phyloP scores from a whole-genome alignment of 345 rosid genomes.

The Xanthoceras sorbifolium region DNA sequence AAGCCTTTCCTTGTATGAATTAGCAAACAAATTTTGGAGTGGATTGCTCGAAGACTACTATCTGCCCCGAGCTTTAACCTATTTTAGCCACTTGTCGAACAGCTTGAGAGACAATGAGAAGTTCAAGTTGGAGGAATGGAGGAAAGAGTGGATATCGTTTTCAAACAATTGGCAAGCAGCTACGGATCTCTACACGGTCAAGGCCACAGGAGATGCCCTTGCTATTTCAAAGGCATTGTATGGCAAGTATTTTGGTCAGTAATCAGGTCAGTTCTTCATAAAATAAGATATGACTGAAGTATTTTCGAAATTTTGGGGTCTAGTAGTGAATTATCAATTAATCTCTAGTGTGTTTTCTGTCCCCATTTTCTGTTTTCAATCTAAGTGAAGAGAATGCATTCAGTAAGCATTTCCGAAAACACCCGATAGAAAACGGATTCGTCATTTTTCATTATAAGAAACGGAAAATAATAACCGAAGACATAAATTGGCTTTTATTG shows the following conservation, averaged over 20 bases:
- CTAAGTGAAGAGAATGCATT: not conserved
- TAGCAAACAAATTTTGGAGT: conserved; percentile 95
- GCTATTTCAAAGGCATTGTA: conserved; percentile 58
- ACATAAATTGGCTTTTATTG: too few relatives aligned
- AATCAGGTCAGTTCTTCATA: not conserved
- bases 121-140: conserved; percentile 66
- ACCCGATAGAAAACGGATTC: not conserved
- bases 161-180: conserved; percentile 76
- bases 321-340: too few relatives aligned
- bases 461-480: not conserved
- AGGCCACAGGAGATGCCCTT: conserved; percentile 64
- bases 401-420: not conserved
- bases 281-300: not conserved
- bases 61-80: conserved; percentile 63
- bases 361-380: too few relatives aligned
- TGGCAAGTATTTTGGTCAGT: conserved; percentile 52
- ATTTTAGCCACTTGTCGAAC: conserved; percentile 48
- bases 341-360: not conserved
- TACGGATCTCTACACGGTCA: conserved; percentile 50
- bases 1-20: conserved; percentile 11
- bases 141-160: conserved; percentile 67
- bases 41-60: conserved; percentile 73
- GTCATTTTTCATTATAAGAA: not conserved
- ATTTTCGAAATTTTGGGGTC: not conserved
- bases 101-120: conserved; percentile 54